Evolutionary conservation across 169 alveolate species (phyloP), one percentile per base, ranked within the genome.

Genomic region (Plasmodium vivax): DNA sequence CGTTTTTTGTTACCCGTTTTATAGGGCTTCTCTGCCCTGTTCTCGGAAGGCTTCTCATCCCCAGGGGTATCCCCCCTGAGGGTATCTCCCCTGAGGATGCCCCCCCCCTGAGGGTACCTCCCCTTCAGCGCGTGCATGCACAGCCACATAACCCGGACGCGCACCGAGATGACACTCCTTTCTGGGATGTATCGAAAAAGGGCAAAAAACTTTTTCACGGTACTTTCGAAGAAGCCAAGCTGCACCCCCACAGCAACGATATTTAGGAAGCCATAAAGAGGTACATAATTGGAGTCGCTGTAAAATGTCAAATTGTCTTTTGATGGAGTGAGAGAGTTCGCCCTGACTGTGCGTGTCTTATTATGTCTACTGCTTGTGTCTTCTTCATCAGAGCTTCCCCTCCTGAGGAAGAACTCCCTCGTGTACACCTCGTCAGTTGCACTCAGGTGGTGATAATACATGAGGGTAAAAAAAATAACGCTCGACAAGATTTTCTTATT

Each of bases 111-210:
- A 9, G 6, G 10, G 19, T 84, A 36, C n/a, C 51, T 75, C 27
- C 45, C 62, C 43, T 19, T 51, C 23, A 74, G 51, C 23, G 73
- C 80, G 77, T 87, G 62, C n/a, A 87, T 75, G 43, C 36, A 32
- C 14, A 87, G 27, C 88, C 93, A 87, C 93, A 87, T 87, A 54
- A 87, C 19, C 27, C 93, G 93, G 27, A 87, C 58, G 62, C 77
- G 85, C n/a, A 87, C 80, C 12, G 93, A 87, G 34, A 77, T 77
- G 9, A 87, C 87, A 74, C 80, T 74, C 54, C 77, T 12, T 19
- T 87, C 93, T 7, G 93, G 82, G 10, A 87, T 87, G 30, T 23
- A 75, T n/a, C 82, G 62, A 34, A 87, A 87, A 54, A 79, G 19
- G 43, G 43, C 77, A 87, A 19, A 51, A 6, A 85, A 62, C 38